Conservation (phyloP, 768 basidiomycete species). For the Suillus decipiens region DNA sequence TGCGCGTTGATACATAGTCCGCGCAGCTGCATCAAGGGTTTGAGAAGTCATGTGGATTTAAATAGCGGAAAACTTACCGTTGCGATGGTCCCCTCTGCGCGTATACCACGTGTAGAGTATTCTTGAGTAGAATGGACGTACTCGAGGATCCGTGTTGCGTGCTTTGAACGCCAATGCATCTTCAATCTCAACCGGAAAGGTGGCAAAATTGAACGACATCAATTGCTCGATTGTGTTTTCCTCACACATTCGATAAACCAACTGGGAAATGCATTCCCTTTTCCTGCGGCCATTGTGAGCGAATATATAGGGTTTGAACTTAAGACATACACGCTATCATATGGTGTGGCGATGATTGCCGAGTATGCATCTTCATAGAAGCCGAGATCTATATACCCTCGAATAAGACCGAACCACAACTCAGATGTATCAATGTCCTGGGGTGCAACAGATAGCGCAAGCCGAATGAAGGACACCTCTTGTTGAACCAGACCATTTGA, state of each 20-base stretch:
- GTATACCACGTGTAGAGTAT: conserved; percentile 96
- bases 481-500: conserved; percentile 51
- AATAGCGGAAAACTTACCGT: conserved; percentile 56
- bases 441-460: conserved; percentile 75
- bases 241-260: conserved; percentile 94
- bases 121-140: conserved; percentile 82
- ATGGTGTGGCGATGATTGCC: conserved; percentile 71
- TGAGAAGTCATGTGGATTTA: conserved; percentile 17
- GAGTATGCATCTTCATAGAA: conserved; percentile 89
- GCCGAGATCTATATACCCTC: conserved; percentile 70
- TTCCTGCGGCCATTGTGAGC: conserved; percentile 50
- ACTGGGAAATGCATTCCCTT: conserved; percentile 76
- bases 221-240: conserved; percentile 77
- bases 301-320: conserved; percentile 11
- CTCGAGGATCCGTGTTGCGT: conserved; percentile 87
- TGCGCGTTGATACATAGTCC: conserved; percentile 92
- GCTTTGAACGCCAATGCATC: conserved; percentile 88
- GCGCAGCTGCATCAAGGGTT: conserved; percentile 62
- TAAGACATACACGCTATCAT: conserved; percentile 71
- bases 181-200: conserved; percentile 85
- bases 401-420: conserved; percentile 81
- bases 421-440: conserved; percentile 54
- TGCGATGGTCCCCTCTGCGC: conserved; percentile 84
- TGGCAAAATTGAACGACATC: conserved; percentile 82
- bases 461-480: conserved; percentile 73